A percentile compares a stretch with the other conserved stretches of the same genome.
phyloP scores from a whole-genome alignment of 2,329 filamentous ascomycete genomes.

The Alternaria conjuncta region DNA sequence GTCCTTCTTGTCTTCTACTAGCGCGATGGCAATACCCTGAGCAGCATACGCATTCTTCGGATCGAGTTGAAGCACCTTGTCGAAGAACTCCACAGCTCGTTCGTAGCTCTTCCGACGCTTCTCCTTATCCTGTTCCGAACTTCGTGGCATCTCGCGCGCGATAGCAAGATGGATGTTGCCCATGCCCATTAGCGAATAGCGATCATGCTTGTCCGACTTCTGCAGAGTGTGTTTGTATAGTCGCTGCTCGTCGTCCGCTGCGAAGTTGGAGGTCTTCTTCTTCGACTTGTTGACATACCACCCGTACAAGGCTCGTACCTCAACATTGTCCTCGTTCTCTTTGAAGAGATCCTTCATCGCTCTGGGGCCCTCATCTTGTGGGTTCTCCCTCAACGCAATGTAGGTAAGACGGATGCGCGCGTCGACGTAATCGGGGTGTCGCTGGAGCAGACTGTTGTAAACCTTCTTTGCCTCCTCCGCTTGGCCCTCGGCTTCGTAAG shows the following conservation, averaged over 20 bases:
- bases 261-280: slow-evolving; percentile 79
- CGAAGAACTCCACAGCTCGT: slow-evolving; percentile 96
- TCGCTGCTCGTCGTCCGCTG: slow-evolving; percentile 88
- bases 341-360: slow-evolving; percentile 86
- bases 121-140: slow-evolving; percentile 87
- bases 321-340: slow-evolving; percentile 81
- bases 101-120: slow-evolving; percentile 86
- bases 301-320: slow-evolving; percentile 90
- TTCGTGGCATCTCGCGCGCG: slow-evolving; percentile 92
- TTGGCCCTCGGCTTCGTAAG: slow-evolving; percentile 85
- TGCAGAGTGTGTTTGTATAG: slow-evolving; percentile 97
- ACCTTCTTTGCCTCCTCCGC: slow-evolving; percentile 84
- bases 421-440: slow-evolving; percentile 91
- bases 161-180: slow-evolving; percentile 89
- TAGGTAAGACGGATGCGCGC: slow-evolving; percentile 88
- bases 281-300: slow-evolving; percentile 94
- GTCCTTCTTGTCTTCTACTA: slow-evolving; percentile 94
- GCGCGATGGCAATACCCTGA: slow-evolving; percentile 91
- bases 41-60: slow-evolving; percentile 95
- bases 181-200: slow-evolving; percentile 97
- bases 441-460: slow-evolving; percentile 83
- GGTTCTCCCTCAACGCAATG: slow-evolving; percentile 81
- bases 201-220: slow-evolving; percentile 89
- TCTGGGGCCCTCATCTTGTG: slow-evolving; percentile 85
- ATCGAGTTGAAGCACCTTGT: slow-evolving; percentile 95